A percentile compares a stretch with the other conserved stretches of the same genome.
Evolutionary conservation across 2,329 filamentous ascomycete genomes (phyloP).

Genomic region (Neonectria faginata): DNA sequence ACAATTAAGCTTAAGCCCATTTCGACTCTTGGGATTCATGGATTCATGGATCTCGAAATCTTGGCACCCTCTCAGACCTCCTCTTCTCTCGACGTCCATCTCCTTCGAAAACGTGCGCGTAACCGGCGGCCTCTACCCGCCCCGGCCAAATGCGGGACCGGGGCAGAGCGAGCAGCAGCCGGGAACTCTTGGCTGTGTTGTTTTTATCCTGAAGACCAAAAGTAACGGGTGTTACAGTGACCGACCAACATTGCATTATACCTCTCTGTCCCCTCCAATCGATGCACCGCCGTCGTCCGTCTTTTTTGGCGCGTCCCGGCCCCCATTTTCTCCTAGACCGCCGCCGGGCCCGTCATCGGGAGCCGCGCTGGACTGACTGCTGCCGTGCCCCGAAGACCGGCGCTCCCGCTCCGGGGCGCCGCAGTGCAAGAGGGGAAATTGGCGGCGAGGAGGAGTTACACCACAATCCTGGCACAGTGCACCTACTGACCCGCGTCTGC

Average conservation of each 20-base stretch:
- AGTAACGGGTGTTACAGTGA: not conserved
- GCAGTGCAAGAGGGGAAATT: not conserved
- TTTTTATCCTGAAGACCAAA: not conserved
- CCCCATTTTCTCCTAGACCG: slow-evolving; percentile 22
- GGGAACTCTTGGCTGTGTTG: slow-evolving; percentile 11
- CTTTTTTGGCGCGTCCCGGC: not conserved
- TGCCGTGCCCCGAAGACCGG: slow-evolving; percentile 25
- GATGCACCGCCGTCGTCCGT: not conserved
- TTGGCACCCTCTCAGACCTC: slow-evolving; percentile 3
- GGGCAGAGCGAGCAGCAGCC: slow-evolving; percentile 5
- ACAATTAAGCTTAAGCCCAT: slow-evolving; percentile 24
- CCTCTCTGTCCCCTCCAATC: too few relatives aligned
- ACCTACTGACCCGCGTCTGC: not conserved
- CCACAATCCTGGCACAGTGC: too few relatives aligned
- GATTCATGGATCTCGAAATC: not conserved
- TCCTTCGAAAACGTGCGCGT: slow-evolving; percentile 1
- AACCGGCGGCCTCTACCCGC: slow-evolving; percentile 1
- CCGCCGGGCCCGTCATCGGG: slow-evolving; percentile 13
- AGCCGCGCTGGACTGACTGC: slow-evolving; percentile 9
- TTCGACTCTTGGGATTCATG: slow-evolving; percentile 6
- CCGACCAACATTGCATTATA: not conserved
- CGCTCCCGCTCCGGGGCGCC: slow-evolving; percentile 11
- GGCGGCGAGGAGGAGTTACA: not conserved
- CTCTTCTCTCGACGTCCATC: not conserved
- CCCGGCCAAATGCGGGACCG: slow-evolving; percentile 15